Evolutionary conservation across 208 protist genomes (phyloP), one percentile per base, ranked within the genome.

Genomic region (Spongospora subterranea): DNA sequence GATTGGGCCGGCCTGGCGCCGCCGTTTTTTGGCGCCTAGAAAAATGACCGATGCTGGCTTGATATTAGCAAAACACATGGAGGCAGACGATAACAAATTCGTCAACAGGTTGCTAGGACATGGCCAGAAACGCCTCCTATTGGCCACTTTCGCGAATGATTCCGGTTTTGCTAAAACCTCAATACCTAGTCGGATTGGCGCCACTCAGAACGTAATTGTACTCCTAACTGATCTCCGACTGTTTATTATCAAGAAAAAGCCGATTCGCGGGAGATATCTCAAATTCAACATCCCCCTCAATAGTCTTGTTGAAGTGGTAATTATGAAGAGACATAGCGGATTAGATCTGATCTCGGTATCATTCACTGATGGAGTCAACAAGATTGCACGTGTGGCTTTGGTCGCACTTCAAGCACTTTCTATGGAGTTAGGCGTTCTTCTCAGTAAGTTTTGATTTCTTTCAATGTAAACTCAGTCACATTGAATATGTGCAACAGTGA

Each of bases 271-370:
- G 6, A 6, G 71, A 35, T 82, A 82, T n/a, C 17, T 82, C 17
- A 82, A 82, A n/a, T 82, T 82, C 71, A 82, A 82, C n/a, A 43
- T 82, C 71, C 17, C 71, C 6, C n/a, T 82, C 17, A 43, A 45
- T n/a, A n/a, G 35, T 43, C 6, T 82, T 43, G 71, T 82, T 6
- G 71, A 82, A 43, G 71, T 82, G 6, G n/a, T n/a, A 20, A n/a
- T 82, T 43, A 82, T 43, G 17, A 45, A 35, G 71, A 35, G 71
- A 35, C 71, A 43, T 6, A 45, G 35, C 35, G 71, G 71, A 43
- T 43, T 40, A 6, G 6, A 45, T 43, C 17, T n/a, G 35, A 35
- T n/a, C 13, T 20, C 35, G 6, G n/a, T 82, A 20, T 82, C 71
- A 6, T 82, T 82, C 71, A 82, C 35, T 20, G 71, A 82, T 20